A percentile compares a stretch with the other conserved stretches of the same genome.
phyloP scores from a whole-genome alignment of 495 filamentous ascomycete genomes.

The Melanomma pulvis-pyrius region DNA sequence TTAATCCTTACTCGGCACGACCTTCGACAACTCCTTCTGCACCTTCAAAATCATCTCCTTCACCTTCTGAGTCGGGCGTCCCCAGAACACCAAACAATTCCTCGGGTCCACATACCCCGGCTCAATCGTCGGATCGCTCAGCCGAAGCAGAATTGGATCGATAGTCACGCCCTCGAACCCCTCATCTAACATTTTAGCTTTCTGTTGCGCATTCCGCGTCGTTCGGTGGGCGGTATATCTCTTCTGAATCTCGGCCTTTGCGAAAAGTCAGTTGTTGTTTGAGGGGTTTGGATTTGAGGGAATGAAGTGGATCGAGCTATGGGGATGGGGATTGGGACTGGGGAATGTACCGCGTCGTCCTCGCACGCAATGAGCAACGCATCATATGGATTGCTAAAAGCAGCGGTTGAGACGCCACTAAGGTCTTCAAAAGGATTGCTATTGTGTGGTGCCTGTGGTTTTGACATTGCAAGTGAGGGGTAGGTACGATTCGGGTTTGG shows the following conservation, averaged over 20 bases:
- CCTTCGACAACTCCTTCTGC: constrained; percentile 63
- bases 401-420: constrained; percentile 34
- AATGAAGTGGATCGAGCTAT: neutral
- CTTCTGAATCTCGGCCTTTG: constrained; percentile 60
- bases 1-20: constrained; percentile 60
- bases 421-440: constrained; percentile 42
- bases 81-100: constrained; percentile 86
- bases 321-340: neutral
- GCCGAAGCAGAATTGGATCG: constrained; percentile 72
- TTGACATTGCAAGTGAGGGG: neutral
- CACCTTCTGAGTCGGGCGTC: constrained; percentile 73
- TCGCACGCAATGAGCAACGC: constrained; percentile 60
- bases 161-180: constrained; percentile 72
- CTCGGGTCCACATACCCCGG: constrained; percentile 71
- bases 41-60: constrained; percentile 65
- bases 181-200: constrained; percentile 63
- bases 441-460: neutral
- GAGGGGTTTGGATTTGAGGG: neutral
- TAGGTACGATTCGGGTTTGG: neutral
- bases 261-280: neutral
- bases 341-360: constrained; percentile 42
- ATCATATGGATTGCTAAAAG: constrained; percentile 71
- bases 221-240: constrained; percentile 73
- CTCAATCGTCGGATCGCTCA: constrained; percentile 62
- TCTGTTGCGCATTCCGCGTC: constrained; percentile 72